These are phyloP conservation scores for Cystobasidium sp. DNA, from an alignment of 1,284 basidiomycete species.

Conservation along the genomic window DNA sequence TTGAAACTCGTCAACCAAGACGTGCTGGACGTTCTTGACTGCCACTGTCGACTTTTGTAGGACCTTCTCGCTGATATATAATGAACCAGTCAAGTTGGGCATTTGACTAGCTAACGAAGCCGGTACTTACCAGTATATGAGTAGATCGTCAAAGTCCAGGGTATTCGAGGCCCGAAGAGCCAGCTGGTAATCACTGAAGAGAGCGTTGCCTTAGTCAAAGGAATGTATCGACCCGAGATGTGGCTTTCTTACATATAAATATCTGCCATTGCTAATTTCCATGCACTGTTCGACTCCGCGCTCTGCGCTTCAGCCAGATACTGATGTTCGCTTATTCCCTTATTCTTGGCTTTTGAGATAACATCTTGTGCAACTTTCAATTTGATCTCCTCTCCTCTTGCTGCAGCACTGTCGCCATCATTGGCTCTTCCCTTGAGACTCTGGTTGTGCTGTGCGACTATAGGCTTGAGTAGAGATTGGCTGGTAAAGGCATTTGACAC, in stretches of 20 bases:
- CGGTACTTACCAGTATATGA: constrained; percentile 64
- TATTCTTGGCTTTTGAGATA: constrained; percentile 82
- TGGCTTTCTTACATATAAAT: constrained; percentile 14
- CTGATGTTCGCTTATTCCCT: constrained; percentile 64
- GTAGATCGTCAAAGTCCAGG: constrained; percentile 87
- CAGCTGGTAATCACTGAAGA: constrained; percentile 67
- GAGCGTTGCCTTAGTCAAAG: background rate
- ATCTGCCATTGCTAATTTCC: constrained; percentile 43
- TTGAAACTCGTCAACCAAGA: constrained; percentile 88
- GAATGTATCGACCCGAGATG: too few relatives aligned
- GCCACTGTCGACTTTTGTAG: constrained; percentile 66
- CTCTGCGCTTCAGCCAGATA: constrained; percentile 41
- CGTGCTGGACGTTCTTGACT: constrained; percentile 70
- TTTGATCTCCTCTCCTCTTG: constrained; percentile 65
- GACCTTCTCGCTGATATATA: constrained; percentile 65
- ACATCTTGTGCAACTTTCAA: constrained; percentile 66
- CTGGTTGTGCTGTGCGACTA: constrained; percentile 67
- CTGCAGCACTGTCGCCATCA: constrained; percentile 32
- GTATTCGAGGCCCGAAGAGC: constrained; percentile 69
- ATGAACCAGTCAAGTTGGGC: background rate
- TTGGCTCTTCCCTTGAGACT: constrained; percentile 56
- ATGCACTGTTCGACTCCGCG: constrained; percentile 41
- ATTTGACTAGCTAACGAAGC: background rate
- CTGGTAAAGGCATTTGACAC: constrained; percentile 17
- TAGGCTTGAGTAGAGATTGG: constrained; percentile 63